These are phyloP conservation scores for Jatropha podagrica DNA, from an alignment of 441 rosid genomes.

Conservation along the genomic window DNA sequence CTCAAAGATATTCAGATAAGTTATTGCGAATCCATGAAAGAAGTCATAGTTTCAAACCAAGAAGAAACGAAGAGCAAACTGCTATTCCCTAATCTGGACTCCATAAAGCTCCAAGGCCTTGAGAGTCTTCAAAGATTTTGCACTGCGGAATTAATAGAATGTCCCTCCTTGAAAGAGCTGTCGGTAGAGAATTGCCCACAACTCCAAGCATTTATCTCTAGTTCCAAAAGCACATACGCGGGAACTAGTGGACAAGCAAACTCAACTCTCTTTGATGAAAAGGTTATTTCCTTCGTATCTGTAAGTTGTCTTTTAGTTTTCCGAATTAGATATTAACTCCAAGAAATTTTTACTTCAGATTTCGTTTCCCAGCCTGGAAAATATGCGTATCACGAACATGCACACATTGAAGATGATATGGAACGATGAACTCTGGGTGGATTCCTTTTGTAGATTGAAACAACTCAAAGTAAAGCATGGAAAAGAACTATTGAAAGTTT, in stretches of 20 bases:
- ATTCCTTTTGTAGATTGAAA: conserved; percentile 19
- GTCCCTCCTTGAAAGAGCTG: conserved; percentile 1
- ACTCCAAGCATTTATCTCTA: background rate
- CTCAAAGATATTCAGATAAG: background rate
- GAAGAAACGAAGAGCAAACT: background rate
- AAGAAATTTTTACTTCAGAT: conserved; percentile 7
- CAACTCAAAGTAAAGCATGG: fast-evolving
- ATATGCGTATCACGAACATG: conserved; percentile 1
- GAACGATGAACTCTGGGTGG: background rate
- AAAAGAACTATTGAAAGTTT: background rate
- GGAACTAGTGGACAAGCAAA: background rate
- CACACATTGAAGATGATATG: conserved; percentile 5
- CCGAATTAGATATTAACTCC: background rate
- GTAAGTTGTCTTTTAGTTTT: background rate
- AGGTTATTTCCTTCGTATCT: background rate
- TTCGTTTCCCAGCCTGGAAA: conserved; percentile 21
- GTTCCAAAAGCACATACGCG: background rate
- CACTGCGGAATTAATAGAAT: background rate
- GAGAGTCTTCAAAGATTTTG: conserved; percentile 20
- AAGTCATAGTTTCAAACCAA: background rate
- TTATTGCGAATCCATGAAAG: background rate
- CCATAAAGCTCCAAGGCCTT: conserved; percentile 11
- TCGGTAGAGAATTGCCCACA: background rate
- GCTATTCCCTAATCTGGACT: background rate
- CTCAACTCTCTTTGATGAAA: background rate